These are phyloP conservation scores for Ploettnerulaceae sp. DNA, from an alignment of 2,329 filamentous ascomycete genomes.

Conservation along the genomic window DNA sequence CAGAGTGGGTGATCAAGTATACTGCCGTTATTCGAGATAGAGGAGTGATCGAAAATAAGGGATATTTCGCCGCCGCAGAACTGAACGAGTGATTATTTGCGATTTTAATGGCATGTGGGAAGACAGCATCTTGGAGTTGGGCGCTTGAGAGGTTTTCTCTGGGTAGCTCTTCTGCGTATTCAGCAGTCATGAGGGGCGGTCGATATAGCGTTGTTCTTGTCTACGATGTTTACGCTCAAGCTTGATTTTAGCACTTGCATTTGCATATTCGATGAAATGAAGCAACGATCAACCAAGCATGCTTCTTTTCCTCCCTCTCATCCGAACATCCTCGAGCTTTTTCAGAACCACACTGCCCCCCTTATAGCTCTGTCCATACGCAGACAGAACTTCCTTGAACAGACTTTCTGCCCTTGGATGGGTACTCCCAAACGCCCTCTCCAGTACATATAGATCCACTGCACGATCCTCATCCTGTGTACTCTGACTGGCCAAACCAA, in stretches of 20 bases:
- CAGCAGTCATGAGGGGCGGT: too few relatives aligned
- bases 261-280: too few relatives aligned
- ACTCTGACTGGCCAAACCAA: conserved; percentile 80
- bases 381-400: conserved; percentile 67
- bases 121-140: conserved; percentile 5
- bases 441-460: conserved; percentile 92
- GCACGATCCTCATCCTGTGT: conserved; percentile 86
- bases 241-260: background rate
- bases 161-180: background rate
- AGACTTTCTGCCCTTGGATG: conserved; percentile 79
- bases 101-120: conserved; percentile 1
- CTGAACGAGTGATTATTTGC: conserved; percentile 42
- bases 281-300: conserved; percentile 71
- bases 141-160: background rate
- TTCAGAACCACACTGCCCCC: conserved; percentile 70
- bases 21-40: conserved; percentile 91
- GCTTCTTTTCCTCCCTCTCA: conserved; percentile 92
- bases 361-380: conserved; percentile 71
- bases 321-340: conserved; percentile 83
- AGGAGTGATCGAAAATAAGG: conserved; percentile 97
- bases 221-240: background rate
- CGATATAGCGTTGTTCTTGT: too few relatives aligned
- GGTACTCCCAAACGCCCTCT: conserved; percentile 90
- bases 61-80: conserved; percentile 87
- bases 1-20: conserved; percentile 96